Percentiles rank a stretch among this genome's conserved stretches.
phyloP scores from a whole-genome alignment of 345 rosid species.

The Syzygium aromaticum region DNA sequence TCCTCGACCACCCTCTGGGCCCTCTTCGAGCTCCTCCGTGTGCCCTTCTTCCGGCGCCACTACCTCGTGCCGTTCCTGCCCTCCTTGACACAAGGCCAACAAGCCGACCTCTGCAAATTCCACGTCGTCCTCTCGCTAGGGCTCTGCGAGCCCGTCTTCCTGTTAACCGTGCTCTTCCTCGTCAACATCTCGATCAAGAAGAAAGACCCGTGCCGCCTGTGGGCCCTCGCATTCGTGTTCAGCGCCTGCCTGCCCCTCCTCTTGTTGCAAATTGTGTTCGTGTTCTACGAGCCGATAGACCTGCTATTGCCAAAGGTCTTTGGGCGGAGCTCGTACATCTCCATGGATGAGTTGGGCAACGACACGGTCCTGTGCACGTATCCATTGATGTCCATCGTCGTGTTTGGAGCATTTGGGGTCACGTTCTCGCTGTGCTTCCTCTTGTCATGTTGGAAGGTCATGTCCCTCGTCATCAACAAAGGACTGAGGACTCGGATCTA shows the following conservation, averaged over 20 bases:
- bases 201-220: slow-evolving; percentile 15
- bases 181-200: slow-evolving; percentile 45
- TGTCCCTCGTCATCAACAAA: slow-evolving; percentile 51
- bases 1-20: slow-evolving; percentile 37
- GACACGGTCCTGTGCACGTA: slow-evolving; percentile 28
- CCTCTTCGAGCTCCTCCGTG: slow-evolving; percentile 28
- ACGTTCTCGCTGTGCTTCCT: slow-evolving; percentile 25
- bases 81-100: background rate
- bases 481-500: slow-evolving; percentile 29
- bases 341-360: background rate
- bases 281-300: slow-evolving; percentile 2
- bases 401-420: slow-evolving; percentile 36
- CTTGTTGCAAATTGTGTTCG: slow-evolving; percentile 20
- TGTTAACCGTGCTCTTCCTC: slow-evolving; percentile 43
- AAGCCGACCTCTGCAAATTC: slow-evolving; percentile 24
- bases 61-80: slow-evolving; percentile 10
- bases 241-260: slow-evolving; percentile 41
- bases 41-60: slow-evolving; percentile 25
- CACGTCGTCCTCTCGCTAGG: slow-evolving; percentile 49
- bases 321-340: slow-evolving; percentile 10
- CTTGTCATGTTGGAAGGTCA: slow-evolving; percentile 35
- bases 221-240: slow-evolving; percentile 28
- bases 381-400: slow-evolving; percentile 33
- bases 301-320: slow-evolving; percentile 12
- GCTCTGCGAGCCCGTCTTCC: slow-evolving; percentile 48